Evolutionary conservation across 208 protist species (phyloP).

Genomic region (Porcisia hertigi): DNA sequence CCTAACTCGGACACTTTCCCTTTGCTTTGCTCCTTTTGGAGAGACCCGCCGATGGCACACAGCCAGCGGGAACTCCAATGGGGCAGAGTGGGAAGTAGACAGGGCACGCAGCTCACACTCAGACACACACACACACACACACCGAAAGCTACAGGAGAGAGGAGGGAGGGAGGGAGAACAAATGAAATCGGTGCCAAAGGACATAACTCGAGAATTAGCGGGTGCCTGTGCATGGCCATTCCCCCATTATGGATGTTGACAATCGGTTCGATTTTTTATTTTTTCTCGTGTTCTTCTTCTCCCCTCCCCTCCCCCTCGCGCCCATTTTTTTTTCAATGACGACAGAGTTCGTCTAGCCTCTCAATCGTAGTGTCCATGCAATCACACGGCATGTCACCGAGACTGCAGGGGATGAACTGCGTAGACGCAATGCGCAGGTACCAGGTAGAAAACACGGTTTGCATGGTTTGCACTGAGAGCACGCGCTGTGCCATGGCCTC

Average conservation of each 20-base stretch:
- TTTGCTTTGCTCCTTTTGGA: neutral
- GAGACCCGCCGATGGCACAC: neutral
- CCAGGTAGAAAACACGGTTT: slow-evolving; percentile 32
- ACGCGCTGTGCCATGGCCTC: slow-evolving; percentile 20
- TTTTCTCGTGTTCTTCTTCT: neutral
- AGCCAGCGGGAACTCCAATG: neutral
- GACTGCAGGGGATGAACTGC: slow-evolving; percentile 48
- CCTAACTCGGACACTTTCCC: neutral
- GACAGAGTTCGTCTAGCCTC: slow-evolving; percentile 28
- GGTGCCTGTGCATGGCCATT: neutral
- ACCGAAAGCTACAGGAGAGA: too few relatives aligned
- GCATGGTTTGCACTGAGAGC: slow-evolving; percentile 35
- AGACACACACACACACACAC: neutral
- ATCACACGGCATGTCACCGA: slow-evolving; percentile 31
- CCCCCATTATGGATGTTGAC: neutral
- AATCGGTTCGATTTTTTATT: too few relatives aligned
- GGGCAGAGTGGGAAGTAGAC: neutral
- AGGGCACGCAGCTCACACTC: neutral
- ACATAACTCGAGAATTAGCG: too few relatives aligned
- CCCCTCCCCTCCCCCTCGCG: neutral
- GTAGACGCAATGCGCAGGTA: slow-evolving; percentile 36
- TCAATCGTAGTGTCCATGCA: slow-evolving; percentile 38
- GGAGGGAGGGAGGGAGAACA: neutral
- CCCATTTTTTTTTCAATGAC: neutral
- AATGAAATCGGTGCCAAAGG: too few relatives aligned